These are phyloP conservation scores for Fusarium mexicanum DNA, from an alignment of 2,329 filamentous ascomycete species.

Conservation along the genomic window DNA sequence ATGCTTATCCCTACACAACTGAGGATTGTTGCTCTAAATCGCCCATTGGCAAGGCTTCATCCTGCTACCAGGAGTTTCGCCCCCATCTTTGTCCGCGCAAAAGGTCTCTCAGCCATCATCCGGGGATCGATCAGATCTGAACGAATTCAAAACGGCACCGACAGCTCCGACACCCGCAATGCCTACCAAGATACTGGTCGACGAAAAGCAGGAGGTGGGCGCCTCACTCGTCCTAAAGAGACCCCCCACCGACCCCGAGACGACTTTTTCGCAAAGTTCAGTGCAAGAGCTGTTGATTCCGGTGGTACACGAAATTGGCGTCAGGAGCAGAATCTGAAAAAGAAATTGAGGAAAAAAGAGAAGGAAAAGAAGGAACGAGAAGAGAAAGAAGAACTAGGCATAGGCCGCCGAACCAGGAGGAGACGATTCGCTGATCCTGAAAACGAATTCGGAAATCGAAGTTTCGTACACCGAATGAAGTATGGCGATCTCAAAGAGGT, in stretches of 20 bases:
- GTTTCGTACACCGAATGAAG: conserved; percentile 65
- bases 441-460: conserved; percentile 62
- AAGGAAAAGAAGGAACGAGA: conserved; percentile 50
- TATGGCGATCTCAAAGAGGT: conserved; percentile 51
- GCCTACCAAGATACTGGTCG: not conserved
- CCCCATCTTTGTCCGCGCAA: conserved; percentile 39
- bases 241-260: conserved; percentile 11
- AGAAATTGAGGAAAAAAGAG: conserved; percentile 59
- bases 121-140: conserved; percentile 67
- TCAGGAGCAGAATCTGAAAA: conserved; percentile 58
- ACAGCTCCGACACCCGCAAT: not conserved
- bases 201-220: not conserved
- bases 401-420: conserved; percentile 56
- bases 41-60: conserved; percentile 23
- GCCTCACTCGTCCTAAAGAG: not conserved
- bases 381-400: conserved; percentile 47
- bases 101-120: conserved; percentile 72
- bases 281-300: conserved; percentile 41
- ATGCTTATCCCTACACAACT: conserved; percentile 43
- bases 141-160: conserved; percentile 43
- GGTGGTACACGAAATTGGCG: conserved; percentile 43
- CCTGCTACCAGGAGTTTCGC: conserved; percentile 9
- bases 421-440: conserved; percentile 63
- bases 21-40: conserved; percentile 35
- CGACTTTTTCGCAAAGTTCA: conserved; percentile 37